These are phyloP conservation scores for Colletotrichum sansevieriae DNA, from an alignment of 2,329 filamentous ascomycete species.

Conservation along the genomic window DNA sequence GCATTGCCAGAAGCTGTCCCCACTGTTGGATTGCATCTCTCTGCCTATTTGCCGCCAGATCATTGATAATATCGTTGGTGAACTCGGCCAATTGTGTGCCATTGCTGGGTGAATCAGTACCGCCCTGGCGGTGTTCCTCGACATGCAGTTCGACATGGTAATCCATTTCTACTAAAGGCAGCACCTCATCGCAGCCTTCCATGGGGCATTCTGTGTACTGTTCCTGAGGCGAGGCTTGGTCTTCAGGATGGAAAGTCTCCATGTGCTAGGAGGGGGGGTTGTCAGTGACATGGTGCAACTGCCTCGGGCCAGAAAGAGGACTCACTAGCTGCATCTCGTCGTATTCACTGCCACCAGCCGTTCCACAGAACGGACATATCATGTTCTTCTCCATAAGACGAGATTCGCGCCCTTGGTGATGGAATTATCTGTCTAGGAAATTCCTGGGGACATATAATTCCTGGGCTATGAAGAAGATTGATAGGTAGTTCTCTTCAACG, in stretches of 20 bases:
- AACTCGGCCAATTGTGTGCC: not conserved
- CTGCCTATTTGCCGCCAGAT: slow-evolving; percentile 28
- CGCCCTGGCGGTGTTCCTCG: slow-evolving; percentile 50
- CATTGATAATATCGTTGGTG: not conserved
- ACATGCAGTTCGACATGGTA: slow-evolving; percentile 72
- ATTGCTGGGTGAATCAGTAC: slow-evolving; percentile 16
- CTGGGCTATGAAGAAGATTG: too few species aligned
- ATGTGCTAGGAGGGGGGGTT: slow-evolving; percentile 45
- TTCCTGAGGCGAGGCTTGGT: slow-evolving; percentile 43
- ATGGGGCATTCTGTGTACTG: slow-evolving; percentile 34
- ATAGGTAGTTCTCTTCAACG: too few species aligned
- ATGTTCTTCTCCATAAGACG: slow-evolving; percentile 19
- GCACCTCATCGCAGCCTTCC: slow-evolving; percentile 71
- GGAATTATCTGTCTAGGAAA: too few species aligned
- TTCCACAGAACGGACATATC: slow-evolving; percentile 54
- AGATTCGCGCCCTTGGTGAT: not conserved
- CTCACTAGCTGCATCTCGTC: slow-evolving; percentile 53
- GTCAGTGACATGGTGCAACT: not conserved
- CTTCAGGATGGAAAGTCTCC: slow-evolving; percentile 46
- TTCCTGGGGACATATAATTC: too few species aligned
- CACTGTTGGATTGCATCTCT: slow-evolving; percentile 47
- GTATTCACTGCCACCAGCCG: slow-evolving; percentile 48
- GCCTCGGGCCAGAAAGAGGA: slow-evolving; percentile 8
- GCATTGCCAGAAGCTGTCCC: slow-evolving; percentile 46
- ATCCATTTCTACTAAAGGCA: slow-evolving; percentile 64